Evolutionary conservation across 768 basidiomycete genomes (phyloP), one percentile per base, ranked within the genome.

Genomic region (Calocybe gangraenosa): DNA sequence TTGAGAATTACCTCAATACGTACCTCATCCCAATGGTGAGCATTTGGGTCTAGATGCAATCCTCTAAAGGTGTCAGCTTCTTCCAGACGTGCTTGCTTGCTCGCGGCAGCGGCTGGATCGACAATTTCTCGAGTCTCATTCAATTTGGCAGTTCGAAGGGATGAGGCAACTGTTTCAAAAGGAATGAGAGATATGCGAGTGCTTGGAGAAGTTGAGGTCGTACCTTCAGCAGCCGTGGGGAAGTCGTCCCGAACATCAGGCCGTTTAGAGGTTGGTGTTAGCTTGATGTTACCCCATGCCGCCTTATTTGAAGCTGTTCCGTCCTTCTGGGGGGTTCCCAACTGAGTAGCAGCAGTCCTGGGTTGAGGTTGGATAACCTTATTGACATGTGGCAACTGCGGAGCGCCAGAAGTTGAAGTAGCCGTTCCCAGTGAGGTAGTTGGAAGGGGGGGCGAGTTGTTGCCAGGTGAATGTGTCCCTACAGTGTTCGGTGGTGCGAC

Each of bases 11-110:
- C 21, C 9, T 3, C 54, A 49, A 37, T 28, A 32, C 87, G 50
- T 51, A 97, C 94, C 77, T 96, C 93, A 55, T 97, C 96, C 96
- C 96, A 99, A 60, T 97, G 93, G 59, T 92, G 88, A 2, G 88
- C 82, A 56, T 94, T 94, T 39, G 93, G 90, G 65, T 96, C 85
- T 37, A 97, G 69, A 63, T 98, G 93, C 1, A 92, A 84, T 0
- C 94, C 94, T 31, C 93, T 79, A 66, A 99, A 99, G 0, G 93
- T 87, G 62, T 96, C 95, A 6, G 93, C 84, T 56, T 91, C 88
- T 59, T 92, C 86, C 43, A 82, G 66, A 33, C 84, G 66, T 14
- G 81, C 77, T 58, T 81, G 81, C 60, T 84, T 82, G 54, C 76
- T 76, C 7, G 73, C 61, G 25, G 25, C 25, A 7, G 65, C 63